Evolutionary conservation across 371 early-diverging fungal genomes (phyloP).

Genomic region (Chytridiales sp.): DNA sequence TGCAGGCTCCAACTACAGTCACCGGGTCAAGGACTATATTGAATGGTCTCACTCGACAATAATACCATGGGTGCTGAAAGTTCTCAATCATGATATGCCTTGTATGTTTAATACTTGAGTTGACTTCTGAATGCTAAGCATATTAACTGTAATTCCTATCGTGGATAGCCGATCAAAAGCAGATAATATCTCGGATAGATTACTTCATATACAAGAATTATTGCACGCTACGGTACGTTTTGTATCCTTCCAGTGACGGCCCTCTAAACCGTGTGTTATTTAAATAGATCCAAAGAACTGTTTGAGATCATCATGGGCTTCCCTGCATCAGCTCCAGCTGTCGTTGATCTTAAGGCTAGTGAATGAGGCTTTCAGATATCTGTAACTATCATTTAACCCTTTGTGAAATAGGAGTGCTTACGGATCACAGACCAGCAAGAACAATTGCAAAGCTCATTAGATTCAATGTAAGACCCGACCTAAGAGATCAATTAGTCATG

Average conservation of each 20-base stretch:
- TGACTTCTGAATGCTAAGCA: neutral
- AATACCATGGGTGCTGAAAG: too few relatives aligned
- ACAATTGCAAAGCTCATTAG: neutral
- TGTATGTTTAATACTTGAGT: too few relatives aligned
- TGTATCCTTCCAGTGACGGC: neutral
- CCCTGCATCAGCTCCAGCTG: constrained; percentile 13
- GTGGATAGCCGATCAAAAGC: neutral
- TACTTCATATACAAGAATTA: neutral
- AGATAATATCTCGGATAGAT: neutral
- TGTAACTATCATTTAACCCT: neutral
- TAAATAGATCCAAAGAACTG: constrained; percentile 8
- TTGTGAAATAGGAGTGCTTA: neutral
- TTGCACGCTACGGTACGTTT: neutral
- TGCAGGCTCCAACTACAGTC: too few relatives aligned
- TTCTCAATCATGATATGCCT: too few relatives aligned
- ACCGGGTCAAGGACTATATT: too few relatives aligned
- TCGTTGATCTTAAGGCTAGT: constrained; percentile 5
- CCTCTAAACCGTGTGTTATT: neutral
- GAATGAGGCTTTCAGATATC: neutral
- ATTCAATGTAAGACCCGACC: neutral
- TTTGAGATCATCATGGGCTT: constrained; percentile 17
- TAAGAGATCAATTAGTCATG: neutral
- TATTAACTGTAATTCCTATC: neutral
- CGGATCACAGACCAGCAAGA: constrained; percentile 12
- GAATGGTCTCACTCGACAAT: too few relatives aligned